Base-by-base conservation (phyloP, 2,329 filamentous ascomycete species). In the Botryosphaeria dothidea region DNA sequence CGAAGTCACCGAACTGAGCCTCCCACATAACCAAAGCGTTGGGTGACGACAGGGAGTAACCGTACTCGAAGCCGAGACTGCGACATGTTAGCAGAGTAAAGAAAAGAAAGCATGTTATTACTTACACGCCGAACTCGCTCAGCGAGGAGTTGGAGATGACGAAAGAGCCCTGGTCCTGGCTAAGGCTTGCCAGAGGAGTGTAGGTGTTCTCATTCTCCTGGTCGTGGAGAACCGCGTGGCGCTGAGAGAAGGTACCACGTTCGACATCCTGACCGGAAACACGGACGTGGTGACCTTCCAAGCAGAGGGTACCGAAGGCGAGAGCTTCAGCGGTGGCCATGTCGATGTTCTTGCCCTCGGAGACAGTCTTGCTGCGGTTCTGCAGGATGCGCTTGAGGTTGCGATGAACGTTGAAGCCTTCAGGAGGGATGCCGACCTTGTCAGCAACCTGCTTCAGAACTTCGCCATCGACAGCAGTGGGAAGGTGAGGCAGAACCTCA, bases 1-100 rank as follows among this genome's bases (percentile, higher is more conserved):
- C 95, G 74, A 99, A 99, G 81, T 99, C 95, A 85, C 95, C 95
- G 75, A 99, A 99, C 81, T 99, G 95, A 41, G 95, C 95, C 83
- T 99, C 95, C 95, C 95, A 99, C 89, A 99, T 96, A 72, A 99
- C 94, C 27, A 99, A 88, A 41, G 95, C 94, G 77, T 97, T 96
- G 65, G 95, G 95, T 31, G 95, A 98, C 29, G 93, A 96, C 67
- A 99, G 83, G 3, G 95, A 99, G 84, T 99, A 99, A 67, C 95
- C 95, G 74, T 99, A 99, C 81, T 99, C 95, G 78, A 99, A 99
- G 62, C 95, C 95, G 68, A 99, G 91, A 67, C 88, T 91, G 57
- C 62, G 15, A 23, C 19, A 17, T 29, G 46, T 78, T 71, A 78
- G 74, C 49, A 43, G 64, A 61, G 8, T 19, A 38, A 48, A 43